phyloP scores from a whole-genome alignment of 441 rosid genomes.

The Metrosideros polymorpha region DNA sequence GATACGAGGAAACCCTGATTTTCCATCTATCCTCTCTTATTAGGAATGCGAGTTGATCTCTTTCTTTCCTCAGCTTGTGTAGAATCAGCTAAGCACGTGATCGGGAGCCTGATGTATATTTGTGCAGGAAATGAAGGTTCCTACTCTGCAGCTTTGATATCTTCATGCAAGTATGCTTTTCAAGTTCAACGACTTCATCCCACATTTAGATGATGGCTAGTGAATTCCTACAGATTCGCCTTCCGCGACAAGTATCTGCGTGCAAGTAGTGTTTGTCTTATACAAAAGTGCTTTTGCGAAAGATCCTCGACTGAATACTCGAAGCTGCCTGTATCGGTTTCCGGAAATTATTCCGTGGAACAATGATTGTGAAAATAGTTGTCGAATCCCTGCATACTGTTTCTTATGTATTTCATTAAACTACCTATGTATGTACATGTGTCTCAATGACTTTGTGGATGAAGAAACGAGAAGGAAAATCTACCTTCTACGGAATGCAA shows the following conservation, averaged over 20 bases:
- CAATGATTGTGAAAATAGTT: no score
- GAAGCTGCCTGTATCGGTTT: no score
- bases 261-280: background rate
- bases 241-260: background rate
- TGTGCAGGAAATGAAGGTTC: background rate
- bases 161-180: background rate
- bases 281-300: no score
- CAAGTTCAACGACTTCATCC: background rate
- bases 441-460: no score
- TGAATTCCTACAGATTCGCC: background rate
- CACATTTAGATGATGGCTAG: background rate
- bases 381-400: no score
- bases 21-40: background rate
- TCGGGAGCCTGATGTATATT: background rate
- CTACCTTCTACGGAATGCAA: no score
- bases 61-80: background rate
- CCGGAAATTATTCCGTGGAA: no score
- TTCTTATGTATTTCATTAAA: no score
- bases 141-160: background rate
- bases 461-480: no score
- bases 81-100: background rate
- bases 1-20: background rate
- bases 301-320: no score
- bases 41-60: background rate
- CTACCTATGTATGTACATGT: no score